Evolutionary conservation across 2,329 filamentous ascomycete species (phyloP), one percentile per base, ranked within the genome.

Genomic region (Tolypocladium pustulatum): DNA sequence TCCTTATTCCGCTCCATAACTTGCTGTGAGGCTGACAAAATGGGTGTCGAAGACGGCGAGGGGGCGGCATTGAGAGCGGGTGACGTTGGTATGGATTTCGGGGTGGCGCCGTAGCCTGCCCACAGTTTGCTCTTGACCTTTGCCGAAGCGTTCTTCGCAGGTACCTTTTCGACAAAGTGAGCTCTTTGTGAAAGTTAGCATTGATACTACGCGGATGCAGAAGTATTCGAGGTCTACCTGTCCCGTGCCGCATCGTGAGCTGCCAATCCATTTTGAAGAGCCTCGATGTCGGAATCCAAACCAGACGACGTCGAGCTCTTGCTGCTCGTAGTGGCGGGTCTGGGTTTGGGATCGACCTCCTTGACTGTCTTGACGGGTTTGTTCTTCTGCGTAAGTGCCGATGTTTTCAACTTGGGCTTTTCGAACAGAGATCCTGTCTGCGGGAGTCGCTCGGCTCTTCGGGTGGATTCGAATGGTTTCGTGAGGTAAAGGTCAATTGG

Each of bases 401-500:
- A 27, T 49, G 57, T 59, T 57, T 68, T 70, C 8, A 73, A 74
- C 58, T 67, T 70, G 10, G 74, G 74, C 58, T 76, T 77, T 59
- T 72, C 72, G 65, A 81, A 78, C 30, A 85, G 70, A 8, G 77
- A 78, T 66, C 78, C 79, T 27, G 79, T 76, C n/a, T 78, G 72
- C 32, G 80, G 76, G 30, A 84, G 68, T 64, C 76, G 76, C 61
- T 76, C 75, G 34, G 79, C 78, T 62, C 73, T 73, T 63, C 72
- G 72, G 22, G 74, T 72, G 4, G 77, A 73, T 58, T 79, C 75
- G 64, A 76, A 75, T n/a, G 79, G 76, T 61, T 79, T 75, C 53
- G 81, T 79, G 46, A 80, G 74, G 68, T 80, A 86, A 32, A 87
- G 71, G 58, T 86, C 83, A 71, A 80, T 80, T 36, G 78, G 73